Percentiles rank a stretch among this genome's conserved stretches.
phyloP scores from a whole-genome alignment of 192 early-diverging fungal species.

The Anaeromyces robustus region DNA sequence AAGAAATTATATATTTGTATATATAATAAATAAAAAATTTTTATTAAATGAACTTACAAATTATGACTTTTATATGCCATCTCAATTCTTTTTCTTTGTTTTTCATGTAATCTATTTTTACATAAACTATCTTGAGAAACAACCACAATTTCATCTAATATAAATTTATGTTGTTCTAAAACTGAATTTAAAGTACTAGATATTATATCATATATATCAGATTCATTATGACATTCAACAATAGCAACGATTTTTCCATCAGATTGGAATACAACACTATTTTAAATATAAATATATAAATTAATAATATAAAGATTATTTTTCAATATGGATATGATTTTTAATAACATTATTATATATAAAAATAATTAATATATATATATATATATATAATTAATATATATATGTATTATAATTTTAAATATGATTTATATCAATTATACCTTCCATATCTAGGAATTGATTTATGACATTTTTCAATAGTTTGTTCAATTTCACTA shows the following conservation, averaged over 20 bases:
- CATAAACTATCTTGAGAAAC: conserved; percentile 34
- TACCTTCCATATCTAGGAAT: conserved; percentile 32
- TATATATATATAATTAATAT: conserved; percentile 18
- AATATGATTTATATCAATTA: too few relatives aligned
- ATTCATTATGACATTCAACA: not conserved
- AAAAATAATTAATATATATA: conserved; percentile 16
- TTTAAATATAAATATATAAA: not conserved
- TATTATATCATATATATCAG: conserved; percentile 19
- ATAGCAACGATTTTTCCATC: not conserved
- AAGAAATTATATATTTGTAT: too few relatives aligned
- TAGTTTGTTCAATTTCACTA: conserved; percentile 52
- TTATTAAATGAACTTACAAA: not conserved
- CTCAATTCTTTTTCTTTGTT: conserved; percentile 24
- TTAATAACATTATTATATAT: conserved; percentile 2
- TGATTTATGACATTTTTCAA: conserved; percentile 45
- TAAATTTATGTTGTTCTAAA: conserved; percentile 52
- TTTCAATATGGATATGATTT: too few relatives aligned
- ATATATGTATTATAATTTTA: conserved; percentile 18
- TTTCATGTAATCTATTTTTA: conserved; percentile 48
- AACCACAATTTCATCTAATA: conserved; percentile 54
- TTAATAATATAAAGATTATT: not conserved
- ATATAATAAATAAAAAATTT: too few relatives aligned
- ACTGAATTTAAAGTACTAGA: conserved; percentile 45
- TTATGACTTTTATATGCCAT: not conserved
- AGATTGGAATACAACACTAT: not conserved